Conservation (phyloP, 1,284 basidiomycete genomes). For the Malassezia sympodialis region DNA sequence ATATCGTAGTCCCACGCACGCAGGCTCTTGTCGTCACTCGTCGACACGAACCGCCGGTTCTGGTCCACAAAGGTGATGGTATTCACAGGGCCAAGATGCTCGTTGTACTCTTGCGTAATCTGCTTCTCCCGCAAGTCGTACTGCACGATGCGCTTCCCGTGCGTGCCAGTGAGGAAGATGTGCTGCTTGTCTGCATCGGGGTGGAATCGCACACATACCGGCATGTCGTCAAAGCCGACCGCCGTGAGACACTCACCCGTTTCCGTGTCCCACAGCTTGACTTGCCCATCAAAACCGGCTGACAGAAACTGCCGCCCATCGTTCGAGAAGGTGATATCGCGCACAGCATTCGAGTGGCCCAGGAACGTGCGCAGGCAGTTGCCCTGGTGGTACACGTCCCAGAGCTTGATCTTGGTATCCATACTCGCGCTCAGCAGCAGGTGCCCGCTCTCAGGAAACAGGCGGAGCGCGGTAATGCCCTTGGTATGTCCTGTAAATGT, state of each 20-base stretch:
- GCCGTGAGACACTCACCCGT: conserved; percentile 88
- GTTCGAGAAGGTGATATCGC: conserved; percentile 89
- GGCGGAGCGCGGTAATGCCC: conserved; percentile 81
- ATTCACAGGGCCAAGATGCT: conserved; percentile 94
- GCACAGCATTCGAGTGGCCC: conserved; percentile 90
- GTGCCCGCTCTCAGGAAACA: conserved; percentile 87
- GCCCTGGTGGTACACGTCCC: conserved; percentile 95
- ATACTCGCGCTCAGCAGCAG: conserved; percentile 84
- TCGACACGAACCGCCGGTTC: conserved; percentile 90
- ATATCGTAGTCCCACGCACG: conserved; percentile 85
- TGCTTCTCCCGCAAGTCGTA: conserved; percentile 87
- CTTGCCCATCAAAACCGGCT: conserved; percentile 85
- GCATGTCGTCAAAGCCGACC: conserved; percentile 91
- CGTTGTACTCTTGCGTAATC: conserved; percentile 95
- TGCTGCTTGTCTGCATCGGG: conserved; percentile 92
- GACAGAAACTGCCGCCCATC: conserved; percentile 82
- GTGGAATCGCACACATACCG: conserved; percentile 87
- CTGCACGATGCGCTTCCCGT: conserved; percentile 98
- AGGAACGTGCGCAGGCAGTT: conserved; percentile 94
- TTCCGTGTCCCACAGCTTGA: conserved; percentile 99
- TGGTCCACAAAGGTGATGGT: conserved; percentile 95
- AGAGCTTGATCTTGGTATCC: conserved; percentile 99
- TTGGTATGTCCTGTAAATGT: conserved; percentile 98
- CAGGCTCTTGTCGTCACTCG: conserved; percentile 98
- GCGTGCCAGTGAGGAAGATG: conserved; percentile 95